phyloP scores from a whole-genome alignment of 192 early-diverging fungal species.

The Mortierella claussenii region DNA sequence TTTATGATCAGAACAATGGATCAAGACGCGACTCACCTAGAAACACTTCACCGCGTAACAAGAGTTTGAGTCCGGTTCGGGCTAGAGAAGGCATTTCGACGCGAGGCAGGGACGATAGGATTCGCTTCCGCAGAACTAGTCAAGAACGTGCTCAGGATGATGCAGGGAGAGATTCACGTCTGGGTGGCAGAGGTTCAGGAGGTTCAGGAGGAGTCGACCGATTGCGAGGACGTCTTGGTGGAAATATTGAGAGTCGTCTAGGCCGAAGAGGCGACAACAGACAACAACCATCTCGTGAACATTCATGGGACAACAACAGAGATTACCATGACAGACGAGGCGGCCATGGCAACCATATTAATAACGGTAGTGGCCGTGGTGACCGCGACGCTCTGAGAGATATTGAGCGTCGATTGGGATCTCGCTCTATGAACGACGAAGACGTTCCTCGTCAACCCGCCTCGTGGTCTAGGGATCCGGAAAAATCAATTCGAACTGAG shows the following conservation, averaged over 20 bases:
- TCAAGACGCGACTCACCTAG: not conserved
- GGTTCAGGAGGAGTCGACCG: not conserved
- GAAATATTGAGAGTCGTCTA: conserved; percentile 9
- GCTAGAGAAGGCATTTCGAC: conserved; percentile 17
- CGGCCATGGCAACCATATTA: conserved; percentile 5
- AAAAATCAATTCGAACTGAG: conserved; percentile 8
- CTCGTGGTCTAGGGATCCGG: conserved; percentile 17
- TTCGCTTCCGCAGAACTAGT: conserved; percentile 37
- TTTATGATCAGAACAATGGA: conserved; percentile 20
- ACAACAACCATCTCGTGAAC: conserved; percentile 11
- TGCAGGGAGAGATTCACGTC: conserved; percentile 27
- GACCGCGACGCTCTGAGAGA: conserved; percentile 12
- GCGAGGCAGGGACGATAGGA: conserved; percentile 8
- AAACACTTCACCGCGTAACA: conserved; percentile 15
- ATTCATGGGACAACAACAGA: conserved; percentile 23
- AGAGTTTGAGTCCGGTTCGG: conserved; percentile 28
- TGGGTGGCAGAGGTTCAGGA: conserved; percentile 11
- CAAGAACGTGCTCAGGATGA: conserved; percentile 25
- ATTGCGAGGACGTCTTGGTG: conserved; percentile 5
- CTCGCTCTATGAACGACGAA: not conserved
- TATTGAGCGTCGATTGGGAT: conserved; percentile 24
- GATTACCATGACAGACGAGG: conserved; percentile 31
- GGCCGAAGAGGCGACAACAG: conserved; percentile 24
- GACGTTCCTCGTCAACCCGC: conserved; percentile 23
- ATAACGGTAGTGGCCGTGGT: not conserved